phyloP scores from a whole-genome alignment of 1,139 yeast genomes.

The Pichia sp. region DNA sequence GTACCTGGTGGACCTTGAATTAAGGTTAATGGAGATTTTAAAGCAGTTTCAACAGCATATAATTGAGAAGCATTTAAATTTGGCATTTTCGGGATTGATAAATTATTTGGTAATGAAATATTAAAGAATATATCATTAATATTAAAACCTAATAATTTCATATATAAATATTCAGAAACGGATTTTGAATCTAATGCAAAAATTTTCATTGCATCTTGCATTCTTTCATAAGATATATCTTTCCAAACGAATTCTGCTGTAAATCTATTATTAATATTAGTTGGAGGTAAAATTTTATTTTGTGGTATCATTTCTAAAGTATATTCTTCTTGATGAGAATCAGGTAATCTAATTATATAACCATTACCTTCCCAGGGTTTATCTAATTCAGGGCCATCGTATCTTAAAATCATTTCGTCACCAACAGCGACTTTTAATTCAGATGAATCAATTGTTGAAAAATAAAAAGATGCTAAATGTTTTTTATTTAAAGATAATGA shows the following conservation, averaged over 20 bases:
- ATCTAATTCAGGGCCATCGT: slow-evolving; percentile 42
- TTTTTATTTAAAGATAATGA: slow-evolving; percentile 58
- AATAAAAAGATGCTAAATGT: slow-evolving; percentile 62
- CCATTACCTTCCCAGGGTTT: slow-evolving; percentile 69
- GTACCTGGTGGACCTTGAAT: slow-evolving; percentile 99
- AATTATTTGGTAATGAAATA: slow-evolving; percentile 50
- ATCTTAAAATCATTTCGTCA: slow-evolving; percentile 67
- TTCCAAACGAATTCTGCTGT: slow-evolving; percentile 91
- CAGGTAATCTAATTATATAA: slow-evolving; percentile 66
- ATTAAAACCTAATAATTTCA: slow-evolving; percentile 77
- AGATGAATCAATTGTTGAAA: slow-evolving; percentile 61
- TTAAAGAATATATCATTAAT: slow-evolving; percentile 61
- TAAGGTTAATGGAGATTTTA: slow-evolving; percentile 70
- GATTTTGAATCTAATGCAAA: slow-evolving; percentile 72
- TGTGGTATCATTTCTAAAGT: slow-evolving; percentile 58
- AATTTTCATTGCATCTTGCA: slow-evolving; percentile 68
- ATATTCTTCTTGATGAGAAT: slow-evolving; percentile 60
- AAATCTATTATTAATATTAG: slow-evolving; percentile 58
- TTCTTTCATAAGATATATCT: slow-evolving; percentile 74
- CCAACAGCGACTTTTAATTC: slow-evolving; percentile 79
- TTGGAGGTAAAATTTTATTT: slow-evolving; percentile 45
- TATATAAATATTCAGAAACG: slow-evolving; percentile 72
- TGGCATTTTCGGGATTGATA: slow-evolving; percentile 64
- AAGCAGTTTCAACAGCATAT: slow-evolving; percentile 67
- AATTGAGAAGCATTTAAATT: slow-evolving; percentile 72